Conservation (phyloP, 768 basidiomycete species). For the Cystobasidium onofrii region DNA sequence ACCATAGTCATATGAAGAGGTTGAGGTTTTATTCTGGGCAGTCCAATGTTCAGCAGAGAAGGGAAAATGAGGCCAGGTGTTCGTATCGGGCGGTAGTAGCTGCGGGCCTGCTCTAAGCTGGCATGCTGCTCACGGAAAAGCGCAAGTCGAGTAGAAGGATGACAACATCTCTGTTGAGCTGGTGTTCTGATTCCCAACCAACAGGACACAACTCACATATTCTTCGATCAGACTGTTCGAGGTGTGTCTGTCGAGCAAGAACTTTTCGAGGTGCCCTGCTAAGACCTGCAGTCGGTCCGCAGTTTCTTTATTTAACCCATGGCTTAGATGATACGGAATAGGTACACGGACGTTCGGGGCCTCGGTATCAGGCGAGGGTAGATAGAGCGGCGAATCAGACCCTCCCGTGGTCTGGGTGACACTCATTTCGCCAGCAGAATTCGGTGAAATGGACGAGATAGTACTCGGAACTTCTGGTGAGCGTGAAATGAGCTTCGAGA, state of each 20-base stretch:
- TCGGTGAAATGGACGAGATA: too few species aligned
- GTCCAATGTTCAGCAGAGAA: constrained; percentile 57
- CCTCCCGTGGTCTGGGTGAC: too few species aligned
- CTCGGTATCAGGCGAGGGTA: too few species aligned
- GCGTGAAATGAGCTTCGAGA: too few species aligned
- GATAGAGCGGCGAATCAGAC: too few species aligned
- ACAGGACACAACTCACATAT: not conserved
- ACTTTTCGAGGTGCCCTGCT: not conserved
- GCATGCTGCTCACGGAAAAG: too few species aligned
- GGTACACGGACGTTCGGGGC: not conserved
- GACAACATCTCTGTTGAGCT: too few species aligned
- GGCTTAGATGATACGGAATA: not conserved
- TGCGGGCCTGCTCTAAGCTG: not conserved
- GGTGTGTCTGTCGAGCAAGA: not conserved
- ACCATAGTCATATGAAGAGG: constrained; percentile 64
- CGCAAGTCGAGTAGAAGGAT: too few species aligned
- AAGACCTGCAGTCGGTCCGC: not conserved
- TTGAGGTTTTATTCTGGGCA: constrained; percentile 73
- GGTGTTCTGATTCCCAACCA: too few species aligned
- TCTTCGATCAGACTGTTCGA: not conserved
- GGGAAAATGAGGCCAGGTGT: constrained; percentile 54
- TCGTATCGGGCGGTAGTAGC: not conserved
- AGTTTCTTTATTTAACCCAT: not conserved
- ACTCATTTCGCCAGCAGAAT: too few species aligned
- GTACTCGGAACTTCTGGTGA: too few species aligned